phyloP scores from a whole-genome alignment of 768 basidiomycete genomes.

The Sarcodon sp. region DNA sequence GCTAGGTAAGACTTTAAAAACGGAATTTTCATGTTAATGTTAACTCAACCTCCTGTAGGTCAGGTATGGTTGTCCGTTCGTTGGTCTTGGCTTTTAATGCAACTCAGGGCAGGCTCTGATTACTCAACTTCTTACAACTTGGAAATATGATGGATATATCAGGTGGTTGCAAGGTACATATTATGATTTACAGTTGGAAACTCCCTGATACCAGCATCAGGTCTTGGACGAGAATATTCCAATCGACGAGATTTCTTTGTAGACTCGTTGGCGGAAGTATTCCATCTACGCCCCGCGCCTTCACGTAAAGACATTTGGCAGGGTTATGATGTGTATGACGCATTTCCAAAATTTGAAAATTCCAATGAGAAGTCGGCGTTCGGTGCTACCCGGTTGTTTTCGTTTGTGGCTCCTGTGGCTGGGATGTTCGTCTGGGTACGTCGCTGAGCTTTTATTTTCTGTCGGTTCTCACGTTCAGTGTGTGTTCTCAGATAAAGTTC shows the following conservation, averaged over 20 bases:
- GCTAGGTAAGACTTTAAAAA: constrained; percentile 42
- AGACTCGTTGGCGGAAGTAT: constrained; percentile 49
- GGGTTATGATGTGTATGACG: constrained; percentile 31
- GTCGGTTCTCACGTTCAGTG: background rate
- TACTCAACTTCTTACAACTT: constrained; percentile 44
- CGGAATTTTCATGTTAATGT: background rate
- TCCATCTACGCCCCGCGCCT: constrained; percentile 33
- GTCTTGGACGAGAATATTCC: constrained; percentile 41
- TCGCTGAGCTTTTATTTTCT: background rate
- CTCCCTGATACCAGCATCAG: constrained; percentile 13
- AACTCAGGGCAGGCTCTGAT: constrained; percentile 32
- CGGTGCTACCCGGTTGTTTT: constrained; percentile 30
- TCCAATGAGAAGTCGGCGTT: constrained; percentile 25
- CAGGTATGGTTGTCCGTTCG: no score
- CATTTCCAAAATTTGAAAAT: constrained; percentile 21
- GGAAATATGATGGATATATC: constrained; percentile 61
- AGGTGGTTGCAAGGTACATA: constrained; percentile 60
- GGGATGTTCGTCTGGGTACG: constrained; percentile 77
- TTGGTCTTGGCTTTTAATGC: background rate
- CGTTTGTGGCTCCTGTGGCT: constrained; percentile 63
- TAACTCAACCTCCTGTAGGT: no score
- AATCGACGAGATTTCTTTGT: constrained; percentile 49
- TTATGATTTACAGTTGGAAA: background rate
- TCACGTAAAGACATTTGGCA: constrained; percentile 15
- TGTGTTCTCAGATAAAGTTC: constrained; percentile 34